Percentiles rank a stretch among this genome's conserved stretches.
Conservation (phyloP, 306 rosid species). For the Aeschynomene evenia region DNA sequence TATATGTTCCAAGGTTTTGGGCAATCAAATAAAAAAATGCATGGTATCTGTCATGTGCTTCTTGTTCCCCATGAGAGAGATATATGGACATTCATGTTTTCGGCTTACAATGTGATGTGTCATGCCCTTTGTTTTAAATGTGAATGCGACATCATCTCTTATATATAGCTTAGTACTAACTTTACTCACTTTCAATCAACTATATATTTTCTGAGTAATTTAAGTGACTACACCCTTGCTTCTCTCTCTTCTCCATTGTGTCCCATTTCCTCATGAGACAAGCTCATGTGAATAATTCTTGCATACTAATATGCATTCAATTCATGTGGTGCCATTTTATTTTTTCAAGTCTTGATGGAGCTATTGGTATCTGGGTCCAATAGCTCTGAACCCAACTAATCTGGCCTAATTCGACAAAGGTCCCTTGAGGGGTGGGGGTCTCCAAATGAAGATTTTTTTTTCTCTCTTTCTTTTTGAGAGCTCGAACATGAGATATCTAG, state of each 20-base stretch:
- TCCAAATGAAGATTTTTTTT: too few relatives aligned
- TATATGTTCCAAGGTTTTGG: slow-evolving; percentile 18
- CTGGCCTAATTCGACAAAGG: too few relatives aligned
- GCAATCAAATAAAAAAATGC: slow-evolving; percentile 33
- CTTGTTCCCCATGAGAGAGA: slow-evolving; percentile 31
- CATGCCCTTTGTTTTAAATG: slow-evolving; percentile 15
- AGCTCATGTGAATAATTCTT: slow-evolving; percentile 13
- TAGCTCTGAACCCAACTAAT: too few relatives aligned
- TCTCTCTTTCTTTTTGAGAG: too few relatives aligned
- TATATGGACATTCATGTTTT: slow-evolving; percentile 16
- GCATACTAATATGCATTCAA: too few relatives aligned
- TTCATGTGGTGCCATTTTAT: too few relatives aligned
- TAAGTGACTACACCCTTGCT: neutral
- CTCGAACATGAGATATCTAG: too few relatives aligned
- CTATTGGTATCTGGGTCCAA: too few relatives aligned
- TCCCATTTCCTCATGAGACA: too few relatives aligned
- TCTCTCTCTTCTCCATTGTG: slow-evolving; percentile 7
- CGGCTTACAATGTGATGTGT: slow-evolving; percentile 24
- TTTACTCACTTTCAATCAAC: neutral
- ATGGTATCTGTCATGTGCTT: slow-evolving; percentile 38
- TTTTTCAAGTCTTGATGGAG: too few relatives aligned
- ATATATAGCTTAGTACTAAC: neutral
- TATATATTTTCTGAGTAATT: neutral
- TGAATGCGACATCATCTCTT: slow-evolving; percentile 22
- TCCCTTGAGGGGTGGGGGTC: too few relatives aligned